Base-by-base conservation (phyloP, 1,139 yeast genomes). In the Taphrina communis region DNA sequence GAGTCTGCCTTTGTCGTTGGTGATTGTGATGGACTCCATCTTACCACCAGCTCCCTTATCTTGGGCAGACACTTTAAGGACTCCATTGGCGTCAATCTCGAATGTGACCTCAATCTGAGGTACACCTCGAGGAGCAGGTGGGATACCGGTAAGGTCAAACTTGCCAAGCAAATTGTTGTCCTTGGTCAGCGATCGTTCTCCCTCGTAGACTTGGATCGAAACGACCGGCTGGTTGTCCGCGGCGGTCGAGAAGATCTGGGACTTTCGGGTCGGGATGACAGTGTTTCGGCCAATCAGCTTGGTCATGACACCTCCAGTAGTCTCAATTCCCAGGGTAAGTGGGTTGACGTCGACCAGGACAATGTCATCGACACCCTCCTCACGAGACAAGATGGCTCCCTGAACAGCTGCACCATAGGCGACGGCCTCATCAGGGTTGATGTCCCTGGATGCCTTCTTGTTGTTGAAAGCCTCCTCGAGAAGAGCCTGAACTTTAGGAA, bases 151-250 rank as follows among this genome's bases (percentile, higher is more conserved):
- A 77, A 93, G 86, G 81, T 93, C 97, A 79, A 93, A 93, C 84
- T 93, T 93, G 82, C 98, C 98, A 76, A 93, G 86, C 78, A 89
- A 83, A 83, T 93, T 93, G 86, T 93, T 93, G 82, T 93, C 97
- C 83, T 90, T 90, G 73, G 96, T 91, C 84, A 90, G 85, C 71
- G 97, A 89, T 83, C 98, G 90, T 84, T 93, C 98, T 85, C 98
- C 98, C 83, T 93, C 97, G 79, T 82, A 93, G 71, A 93, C 97
- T 84, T 92, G 97, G 81, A 93, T 93, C 81, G 91, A 85, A 73
- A 93, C 98, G 79, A 96, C 93, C 75, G 96, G 96, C 83, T 93
- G 98, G 85, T 93, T 93, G 82, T 93, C 97, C 75, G 94, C 96
- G 76, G 94, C 95, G 72, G 98, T 92, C 70, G 97, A 91, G 87